Base-by-base conservation (phyloP, 768 basidiomycete genomes). In the Hygrophoropsis aurantiaca region DNA sequence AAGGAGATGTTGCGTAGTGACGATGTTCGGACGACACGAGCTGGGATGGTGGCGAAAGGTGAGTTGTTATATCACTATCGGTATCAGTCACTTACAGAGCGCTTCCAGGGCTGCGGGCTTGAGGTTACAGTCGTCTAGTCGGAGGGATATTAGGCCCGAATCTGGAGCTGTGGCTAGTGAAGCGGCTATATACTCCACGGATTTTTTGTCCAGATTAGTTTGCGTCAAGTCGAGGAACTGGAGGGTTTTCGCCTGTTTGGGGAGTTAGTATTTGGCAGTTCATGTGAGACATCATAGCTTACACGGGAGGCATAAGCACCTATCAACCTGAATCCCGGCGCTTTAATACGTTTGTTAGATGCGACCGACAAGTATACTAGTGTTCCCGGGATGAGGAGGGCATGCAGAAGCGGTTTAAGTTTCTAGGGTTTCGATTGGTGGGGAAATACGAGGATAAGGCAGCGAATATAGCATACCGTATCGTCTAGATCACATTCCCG, bases 161-260 rank as follows among this genome's bases (percentile, higher is more conserved):
- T 47, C 61, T 20, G 44, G 58, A 9, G 65, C 55, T 9, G 66
- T 59, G 2, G 77, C 65, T 15, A 97, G 71, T 2, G 86, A 84
- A 20, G 77, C 78, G 0, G 88, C 82, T 37, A 98, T 77, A 53
- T 84, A 87, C 41, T 97, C 94, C 13, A 92, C 74, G 0, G 87
- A 76, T 62, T 84, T 87, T 64, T 89, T 91, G 62, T 97, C 95
- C 50, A 97, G 66, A 2, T 71, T 62, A 52, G 88, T 97, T 49
- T 91, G 89, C 3, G 92, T 94, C 20, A 99, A 67, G 63, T 99
- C 94, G 26, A 97, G 77, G 67, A 93, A 97, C 50, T 89, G 84
- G 8, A 97, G 68, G 43, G 67, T 78, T 55, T 79, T 81, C 11
- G 92, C 84, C 88, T 94, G 42, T 4, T 1, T 23, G 15, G 26